Conservation (phyloP, 306 rosid species). For the Citrullus colocynthis region DNA sequence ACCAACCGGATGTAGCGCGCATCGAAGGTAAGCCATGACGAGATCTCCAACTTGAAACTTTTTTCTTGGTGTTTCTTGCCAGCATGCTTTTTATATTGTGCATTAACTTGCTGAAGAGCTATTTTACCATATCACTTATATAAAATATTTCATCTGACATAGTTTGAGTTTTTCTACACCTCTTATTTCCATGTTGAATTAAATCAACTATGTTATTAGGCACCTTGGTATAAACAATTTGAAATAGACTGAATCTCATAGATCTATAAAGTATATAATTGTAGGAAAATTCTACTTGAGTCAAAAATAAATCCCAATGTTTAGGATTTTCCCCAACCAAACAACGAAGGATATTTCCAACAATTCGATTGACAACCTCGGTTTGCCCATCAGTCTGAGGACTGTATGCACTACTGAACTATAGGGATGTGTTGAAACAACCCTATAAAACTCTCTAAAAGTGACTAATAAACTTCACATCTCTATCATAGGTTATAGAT, state of each 20-base stretch:
- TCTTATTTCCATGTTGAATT: accelerated
- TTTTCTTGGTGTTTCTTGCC: neutral
- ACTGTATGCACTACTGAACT: neutral
- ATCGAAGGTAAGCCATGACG: neutral
- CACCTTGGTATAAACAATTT: neutral
- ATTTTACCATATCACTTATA: neutral
- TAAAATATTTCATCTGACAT: neutral
- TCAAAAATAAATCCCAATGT: neutral
- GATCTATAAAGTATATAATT: neutral
- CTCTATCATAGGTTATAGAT: neutral
- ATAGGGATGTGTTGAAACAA: neutral
- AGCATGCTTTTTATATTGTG: neutral
- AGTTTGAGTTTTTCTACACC: no score
- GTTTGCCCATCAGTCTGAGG: neutral
- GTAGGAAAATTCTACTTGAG: neutral
- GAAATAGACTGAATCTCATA: neutral
- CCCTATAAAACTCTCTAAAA: neutral
- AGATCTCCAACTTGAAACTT: neutral
- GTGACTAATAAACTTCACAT: neutral
- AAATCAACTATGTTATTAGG: neutral
- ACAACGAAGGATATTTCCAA: neutral
- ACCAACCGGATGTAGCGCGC: neutral
- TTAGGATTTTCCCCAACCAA: neutral
- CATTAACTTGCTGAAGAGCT: neutral
- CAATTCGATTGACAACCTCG: neutral